Conservation (phyloP, 2,329 filamentous ascomycete genomes). For the Acephala macrosclerotiorum region DNA sequence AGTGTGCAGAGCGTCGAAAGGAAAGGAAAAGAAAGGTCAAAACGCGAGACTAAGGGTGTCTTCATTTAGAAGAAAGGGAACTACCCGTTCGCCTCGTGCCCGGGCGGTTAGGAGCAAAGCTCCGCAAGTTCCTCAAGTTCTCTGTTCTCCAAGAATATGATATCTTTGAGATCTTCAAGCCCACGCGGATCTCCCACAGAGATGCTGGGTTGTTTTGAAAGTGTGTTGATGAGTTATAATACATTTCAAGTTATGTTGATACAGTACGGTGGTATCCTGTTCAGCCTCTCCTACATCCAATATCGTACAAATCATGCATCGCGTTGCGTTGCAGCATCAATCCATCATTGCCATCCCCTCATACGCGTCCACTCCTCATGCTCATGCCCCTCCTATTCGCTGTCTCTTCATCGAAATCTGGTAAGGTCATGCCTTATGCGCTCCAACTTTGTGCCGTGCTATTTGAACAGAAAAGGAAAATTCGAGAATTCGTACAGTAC, state of each 20-base stretch:
- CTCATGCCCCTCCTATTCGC: not conserved
- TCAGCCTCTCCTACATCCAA: not conserved
- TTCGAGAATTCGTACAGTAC: not conserved
- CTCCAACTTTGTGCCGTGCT: not conserved
- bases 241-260: constrained; percentile 4
- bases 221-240: not conserved
- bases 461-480: not conserved
- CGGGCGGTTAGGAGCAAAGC: not conserved
- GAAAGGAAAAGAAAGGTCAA: not conserved
- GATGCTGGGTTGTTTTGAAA: not conserved
- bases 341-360: no score
- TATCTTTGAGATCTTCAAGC: constrained; percentile 1
- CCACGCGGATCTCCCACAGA: not conserved
- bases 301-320: constrained; percentile 15
- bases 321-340: not conserved
- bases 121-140: not conserved
- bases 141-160: not conserved
- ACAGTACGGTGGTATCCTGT: constrained; percentile 11
- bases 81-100: not conserved
- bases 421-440: not conserved
- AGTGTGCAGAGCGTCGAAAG: not conserved
- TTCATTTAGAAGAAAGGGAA: constrained; percentile 16
- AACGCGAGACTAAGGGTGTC: not conserved
- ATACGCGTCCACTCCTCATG: not conserved
- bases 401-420: not conserved